phyloP scores from a whole-genome alignment of 169 alveolate species.

The Plasmodium fragile region DNA sequence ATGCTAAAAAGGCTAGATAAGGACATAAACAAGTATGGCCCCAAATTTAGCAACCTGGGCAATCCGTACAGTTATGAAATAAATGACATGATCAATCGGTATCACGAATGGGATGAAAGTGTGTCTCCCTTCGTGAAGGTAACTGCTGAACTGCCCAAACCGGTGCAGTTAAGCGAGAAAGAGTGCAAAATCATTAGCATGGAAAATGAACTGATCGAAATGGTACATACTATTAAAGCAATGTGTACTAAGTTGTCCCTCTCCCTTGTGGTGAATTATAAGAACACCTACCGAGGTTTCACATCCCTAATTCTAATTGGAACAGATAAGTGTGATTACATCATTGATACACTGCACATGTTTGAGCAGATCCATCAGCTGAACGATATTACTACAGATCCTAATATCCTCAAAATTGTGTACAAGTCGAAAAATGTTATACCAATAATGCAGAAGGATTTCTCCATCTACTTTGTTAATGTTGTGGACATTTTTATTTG shows the following conservation, averaged over 20 bases:
- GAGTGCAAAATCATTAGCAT: constrained; percentile 41
- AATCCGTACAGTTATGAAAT: constrained; percentile 71
- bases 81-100: constrained; percentile 15
- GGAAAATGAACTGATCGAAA: constrained; percentile 39
- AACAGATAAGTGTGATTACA: constrained; percentile 91
- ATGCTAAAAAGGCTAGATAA: constrained; percentile 56
- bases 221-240: constrained; percentile 59
- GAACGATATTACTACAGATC: constrained; percentile 93
- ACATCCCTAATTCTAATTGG: constrained; percentile 95
- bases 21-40: constrained; percentile 24
- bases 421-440: constrained; percentile 95
- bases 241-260: constrained; percentile 62
- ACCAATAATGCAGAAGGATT: constrained; percentile 96
- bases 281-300: constrained; percentile 89
- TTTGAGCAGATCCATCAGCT: constrained; percentile 87
- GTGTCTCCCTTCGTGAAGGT: constrained; percentile 13
- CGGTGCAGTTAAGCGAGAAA: constrained; percentile 20
- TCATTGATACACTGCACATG: constrained; percentile 93
- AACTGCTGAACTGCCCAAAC: constrained; percentile 1
- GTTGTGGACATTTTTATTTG: constrained; percentile 96
- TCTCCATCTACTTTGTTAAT: constrained; percentile 95
- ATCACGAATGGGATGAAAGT: constrained; percentile 2
- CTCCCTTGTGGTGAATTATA: constrained; percentile 78
- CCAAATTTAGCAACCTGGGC: background rate
- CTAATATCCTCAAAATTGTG: constrained; percentile 93